A percentile compares a stretch with the other conserved stretches of the same genome.
phyloP scores from a whole-genome alignment of 2,329 filamentous ascomycete species.

The Tolypocladium ovalisporum region DNA sequence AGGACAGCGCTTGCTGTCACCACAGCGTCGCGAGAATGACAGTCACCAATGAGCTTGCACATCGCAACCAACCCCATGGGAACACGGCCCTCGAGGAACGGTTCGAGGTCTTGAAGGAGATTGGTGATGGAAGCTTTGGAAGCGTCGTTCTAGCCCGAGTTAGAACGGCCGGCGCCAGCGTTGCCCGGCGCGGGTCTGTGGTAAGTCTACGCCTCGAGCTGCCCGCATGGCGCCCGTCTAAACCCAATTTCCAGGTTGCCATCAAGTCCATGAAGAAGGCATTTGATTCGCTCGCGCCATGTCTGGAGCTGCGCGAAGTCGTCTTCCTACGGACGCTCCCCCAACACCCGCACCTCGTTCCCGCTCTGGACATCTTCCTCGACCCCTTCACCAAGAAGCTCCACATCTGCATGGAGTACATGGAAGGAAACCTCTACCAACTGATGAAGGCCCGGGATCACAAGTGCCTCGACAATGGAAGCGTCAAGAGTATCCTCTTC shows the following conservation, averaged over 20 bases:
- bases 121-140: slow-evolving; percentile 97
- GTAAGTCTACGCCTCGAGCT: slow-evolving; percentile 45
- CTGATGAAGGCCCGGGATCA: slow-evolving; percentile 97
- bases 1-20: background rate
- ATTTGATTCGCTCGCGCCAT: slow-evolving; percentile 84
- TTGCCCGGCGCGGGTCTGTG: slow-evolving; percentile 83
- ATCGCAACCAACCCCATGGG: slow-evolving; percentile 52
- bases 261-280: slow-evolving; percentile 99
- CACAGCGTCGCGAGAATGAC: slow-evolving; percentile 2
- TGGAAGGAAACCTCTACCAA: slow-evolving; percentile 98
- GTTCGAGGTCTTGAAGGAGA: slow-evolving; percentile 95
- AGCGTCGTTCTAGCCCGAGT: slow-evolving; percentile 89
- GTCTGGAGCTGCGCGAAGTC: slow-evolving; percentile 88
- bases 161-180: slow-evolving; percentile 75
- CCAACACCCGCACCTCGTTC: slow-evolving; percentile 83
- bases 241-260: slow-evolving; percentile 56
- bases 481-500: slow-evolving; percentile 94
- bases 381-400: slow-evolving; percentile 93
- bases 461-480: slow-evolving; percentile 79
- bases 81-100: slow-evolving; percentile 73
- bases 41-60: slow-evolving; percentile 55
- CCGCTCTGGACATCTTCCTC: slow-evolving; percentile 94
- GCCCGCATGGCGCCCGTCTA: slow-evolving; percentile 2
- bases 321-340: slow-evolving; percentile 91
- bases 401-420: slow-evolving; percentile 98